Evolutionary conservation across 352 stramenopile genomes (phyloP).

Genomic region (Phytophthora uliginosa): DNA sequence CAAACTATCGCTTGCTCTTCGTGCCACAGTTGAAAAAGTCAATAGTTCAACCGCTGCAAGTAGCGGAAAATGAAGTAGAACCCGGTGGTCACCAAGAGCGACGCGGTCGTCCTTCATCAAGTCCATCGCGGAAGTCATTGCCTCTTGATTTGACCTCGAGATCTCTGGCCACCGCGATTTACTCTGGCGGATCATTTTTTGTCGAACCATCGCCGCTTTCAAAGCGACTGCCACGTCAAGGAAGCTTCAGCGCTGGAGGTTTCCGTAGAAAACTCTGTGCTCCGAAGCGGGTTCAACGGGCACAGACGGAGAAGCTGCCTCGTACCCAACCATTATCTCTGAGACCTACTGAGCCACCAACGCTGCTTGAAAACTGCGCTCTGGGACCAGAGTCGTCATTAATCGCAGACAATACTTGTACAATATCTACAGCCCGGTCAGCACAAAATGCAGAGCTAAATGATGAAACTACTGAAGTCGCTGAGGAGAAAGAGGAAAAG

Average conservation of each 20-base stretch:
- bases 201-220: conserved; percentile 58
- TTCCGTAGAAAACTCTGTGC: conserved; percentile 32
- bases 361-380: neutral
- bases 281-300: conserved; percentile 25
- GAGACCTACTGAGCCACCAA: neutral
- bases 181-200: conserved; percentile 46
- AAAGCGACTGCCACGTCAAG: conserved; percentile 47
- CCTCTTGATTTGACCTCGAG: conserved; percentile 29
- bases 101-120: conserved; percentile 18
- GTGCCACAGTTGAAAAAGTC: conserved; percentile 24
- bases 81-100: neutral
- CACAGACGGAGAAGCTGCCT: conserved; percentile 18
- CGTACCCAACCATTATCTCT: neutral
- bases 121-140: conserved; percentile 13
- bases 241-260: conserved; percentile 40
- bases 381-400: neutral
- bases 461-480: neutral
- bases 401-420: neutral
- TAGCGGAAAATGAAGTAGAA: neutral
- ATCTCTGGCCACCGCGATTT: conserved; percentile 42
- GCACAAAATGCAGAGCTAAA: neutral
- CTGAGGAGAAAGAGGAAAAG: neutral
- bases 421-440: neutral
- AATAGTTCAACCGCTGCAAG: conserved; percentile 7
- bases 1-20: conserved; percentile 31